Conservation (phyloP, 805 yeast species). For the Spathaspora passalidarum region DNA sequence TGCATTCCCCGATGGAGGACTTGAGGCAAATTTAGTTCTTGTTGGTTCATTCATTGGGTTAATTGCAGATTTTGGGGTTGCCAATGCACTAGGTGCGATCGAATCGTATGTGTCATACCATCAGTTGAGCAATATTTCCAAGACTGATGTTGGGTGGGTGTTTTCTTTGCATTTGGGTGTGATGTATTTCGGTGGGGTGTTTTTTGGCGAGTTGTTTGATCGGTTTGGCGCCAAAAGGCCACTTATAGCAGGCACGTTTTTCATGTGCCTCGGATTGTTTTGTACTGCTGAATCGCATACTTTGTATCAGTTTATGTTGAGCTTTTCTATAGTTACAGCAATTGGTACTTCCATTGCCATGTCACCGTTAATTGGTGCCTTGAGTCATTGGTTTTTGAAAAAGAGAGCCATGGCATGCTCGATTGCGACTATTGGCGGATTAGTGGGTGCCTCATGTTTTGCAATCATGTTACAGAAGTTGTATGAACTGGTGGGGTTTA, state of each 20-base stretch:
- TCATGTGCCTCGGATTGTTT: conserved; percentile 23
- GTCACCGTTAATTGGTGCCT: conserved; percentile 24
- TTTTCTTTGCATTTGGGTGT: conserved; percentile 30
- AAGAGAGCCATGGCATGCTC: conserved; percentile 27
- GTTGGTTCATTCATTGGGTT: conserved; percentile 27
- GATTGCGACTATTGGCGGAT: conserved; percentile 27
- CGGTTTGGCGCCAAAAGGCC: conserved; percentile 22
- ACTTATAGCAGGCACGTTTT: conserved; percentile 17
- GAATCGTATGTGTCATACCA: conserved; percentile 22
- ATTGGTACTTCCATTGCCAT: conserved; percentile 27
- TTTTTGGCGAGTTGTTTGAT: conserved; percentile 29
- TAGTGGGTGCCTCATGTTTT: conserved; percentile 25
- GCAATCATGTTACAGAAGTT: conserved; percentile 24
- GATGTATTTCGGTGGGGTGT: conserved; percentile 26
- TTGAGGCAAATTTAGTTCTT: conserved; percentile 20
- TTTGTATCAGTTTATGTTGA: conserved; percentile 23
- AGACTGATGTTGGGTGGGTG: conserved; percentile 28
- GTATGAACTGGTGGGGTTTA: conserved; percentile 23
- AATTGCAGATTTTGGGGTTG: conserved; percentile 26
- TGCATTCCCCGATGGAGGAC: conserved; percentile 30
- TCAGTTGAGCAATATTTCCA: conserved; percentile 16
- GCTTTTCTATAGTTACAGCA: conserved; percentile 25
- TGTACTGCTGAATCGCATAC: conserved; percentile 22
- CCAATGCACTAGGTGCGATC: conserved; percentile 27
- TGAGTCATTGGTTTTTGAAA: conserved; percentile 26